Evolutionary conservation across 495 filamentous ascomycete genomes (phyloP).

Genomic region (Neurospora sp.): DNA sequence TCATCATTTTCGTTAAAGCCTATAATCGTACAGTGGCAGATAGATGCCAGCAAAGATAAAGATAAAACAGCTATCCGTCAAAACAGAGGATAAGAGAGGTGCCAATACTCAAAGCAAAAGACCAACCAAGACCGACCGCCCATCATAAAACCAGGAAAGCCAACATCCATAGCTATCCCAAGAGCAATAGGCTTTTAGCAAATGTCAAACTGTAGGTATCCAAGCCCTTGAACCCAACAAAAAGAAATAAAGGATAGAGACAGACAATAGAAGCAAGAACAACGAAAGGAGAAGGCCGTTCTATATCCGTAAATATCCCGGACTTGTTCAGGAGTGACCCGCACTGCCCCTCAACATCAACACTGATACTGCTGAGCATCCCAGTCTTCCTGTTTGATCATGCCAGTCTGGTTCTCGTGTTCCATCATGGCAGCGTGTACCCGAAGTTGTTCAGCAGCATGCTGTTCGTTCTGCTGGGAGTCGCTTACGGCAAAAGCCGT

Average conservation of each 20-base stretch:
- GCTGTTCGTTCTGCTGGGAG: slow-evolving; percentile 20
- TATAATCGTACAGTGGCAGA: not conserved
- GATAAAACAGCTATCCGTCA: not conserved
- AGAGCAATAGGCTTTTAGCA: not conserved
- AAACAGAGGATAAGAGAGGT: not conserved
- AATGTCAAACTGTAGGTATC: not conserved
- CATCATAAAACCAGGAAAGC: not conserved
- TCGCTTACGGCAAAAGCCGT: slow-evolving; percentile 9
- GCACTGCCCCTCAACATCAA: not conserved
- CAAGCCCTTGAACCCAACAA: not conserved
- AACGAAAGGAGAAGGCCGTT: not conserved
- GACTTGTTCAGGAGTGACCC: not conserved
- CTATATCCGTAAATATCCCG: not conserved
- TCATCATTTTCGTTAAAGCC: not conserved
- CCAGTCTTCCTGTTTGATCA: slow-evolving; percentile 31
- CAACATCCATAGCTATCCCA: not conserved
- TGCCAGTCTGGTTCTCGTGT: slow-evolving; percentile 11
- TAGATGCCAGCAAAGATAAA: not conserved
- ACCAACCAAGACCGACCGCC: not conserved
- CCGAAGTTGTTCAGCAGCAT: slow-evolving; percentile 12
- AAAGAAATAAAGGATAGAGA: not conserved
- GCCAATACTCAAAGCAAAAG: not conserved
- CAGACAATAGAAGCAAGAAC: not conserved
- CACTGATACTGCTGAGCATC: slow-evolving; percentile 9
- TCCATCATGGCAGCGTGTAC: slow-evolving; percentile 18